Conservation (phyloP, 1,139 yeast species). For the Saccharomyces hybrid region DNA sequence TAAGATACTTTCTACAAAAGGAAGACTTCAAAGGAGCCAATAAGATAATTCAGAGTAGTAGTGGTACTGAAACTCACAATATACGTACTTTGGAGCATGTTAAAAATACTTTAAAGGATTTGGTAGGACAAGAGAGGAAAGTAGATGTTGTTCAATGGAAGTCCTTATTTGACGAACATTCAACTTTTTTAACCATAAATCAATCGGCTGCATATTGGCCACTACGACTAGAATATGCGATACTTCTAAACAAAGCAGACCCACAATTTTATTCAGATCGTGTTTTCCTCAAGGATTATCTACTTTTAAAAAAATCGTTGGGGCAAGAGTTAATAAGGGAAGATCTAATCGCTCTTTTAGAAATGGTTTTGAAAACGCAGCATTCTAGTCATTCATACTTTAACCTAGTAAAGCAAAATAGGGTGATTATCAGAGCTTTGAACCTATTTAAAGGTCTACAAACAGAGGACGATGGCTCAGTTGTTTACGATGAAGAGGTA, state of each 20-base stretch:
- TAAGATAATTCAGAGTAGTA: neutral
- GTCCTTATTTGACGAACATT: slow-evolving; percentile 13
- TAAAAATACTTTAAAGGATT: slow-evolving; percentile 1
- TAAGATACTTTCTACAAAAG: neutral
- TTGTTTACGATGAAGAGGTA: slow-evolving; percentile 17
- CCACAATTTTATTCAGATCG: slow-evolving; percentile 7
- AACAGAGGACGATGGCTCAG: slow-evolving; percentile 8
- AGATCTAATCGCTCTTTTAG: slow-evolving; percentile 21
- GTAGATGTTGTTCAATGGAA: slow-evolving; percentile 12
- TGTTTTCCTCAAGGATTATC: slow-evolving; percentile 15
- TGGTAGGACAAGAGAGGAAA: slow-evolving; percentile 5
- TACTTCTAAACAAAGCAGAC: slow-evolving; percentile 11
- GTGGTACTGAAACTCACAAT: neutral
- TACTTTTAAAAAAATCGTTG: slow-evolving; percentile 17
- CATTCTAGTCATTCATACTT: slow-evolving; percentile 7
- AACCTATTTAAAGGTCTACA: slow-evolving; percentile 11
- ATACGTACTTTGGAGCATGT: neutral
- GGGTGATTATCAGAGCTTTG: slow-evolving; percentile 13
- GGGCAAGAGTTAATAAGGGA: slow-evolving; percentile 14
- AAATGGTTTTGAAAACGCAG: slow-evolving; percentile 8
- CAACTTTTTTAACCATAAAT: slow-evolving; percentile 7
- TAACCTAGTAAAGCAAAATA: slow-evolving; percentile 15
- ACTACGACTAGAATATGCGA: slow-evolving; percentile 14
- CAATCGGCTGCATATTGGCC: slow-evolving; percentile 16
- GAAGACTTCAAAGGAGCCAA: neutral